Evolutionary conservation across 768 basidiomycete genomes (phyloP), one percentile per base, ranked within the genome.

Genomic region (Floccularia luteovirens): DNA sequence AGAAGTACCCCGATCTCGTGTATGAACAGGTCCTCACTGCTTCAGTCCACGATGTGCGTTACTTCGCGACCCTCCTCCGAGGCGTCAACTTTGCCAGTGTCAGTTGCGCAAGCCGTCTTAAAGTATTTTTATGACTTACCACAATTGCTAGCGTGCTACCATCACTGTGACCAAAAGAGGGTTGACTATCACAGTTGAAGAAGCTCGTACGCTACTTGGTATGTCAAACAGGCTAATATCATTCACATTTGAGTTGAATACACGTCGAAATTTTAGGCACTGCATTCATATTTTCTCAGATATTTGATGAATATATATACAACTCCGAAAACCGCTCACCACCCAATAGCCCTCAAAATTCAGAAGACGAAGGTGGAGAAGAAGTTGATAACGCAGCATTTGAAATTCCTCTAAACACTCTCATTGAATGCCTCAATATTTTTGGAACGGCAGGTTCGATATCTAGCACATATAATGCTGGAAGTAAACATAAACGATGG

Each of bases 351-450:
- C 27, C 32, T 4, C 56, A 13, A 49, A 49, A 2, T 51, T 49
- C 48, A 34, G 54, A 52, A 39, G 46, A 49, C 42, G 34, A 43
- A 11, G 43, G 48, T 38, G 42, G 46, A 12, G 48, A 45, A 14
- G 55, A 53, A 10, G 47, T 39, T 7, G 59, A 66, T 17, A 69
- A 63, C 39, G 59, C 66, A 2, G 70, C 77, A 0, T 86, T 97
- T 51, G 90, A 93, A 57, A 73, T 99, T 41, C 84, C 85, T 2
- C 74, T 99, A 27, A 75, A 78, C 55, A 82, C 81, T 2, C 63
- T 97, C 37, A 74, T 96, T 44, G 91, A 96, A 47, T 92, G 89
- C 51, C 68, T 99, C 23, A 93, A 94, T 51, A 82, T 97, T 41
- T 97, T 93, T 51, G 93, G 94, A 21, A 87, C 90, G 8, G 88